Evolutionary conservation across 2,329 filamentous ascomycete genomes (phyloP), one percentile per base, ranked within the genome.

Genomic region (Cordyceps fumosorosea): DNA sequence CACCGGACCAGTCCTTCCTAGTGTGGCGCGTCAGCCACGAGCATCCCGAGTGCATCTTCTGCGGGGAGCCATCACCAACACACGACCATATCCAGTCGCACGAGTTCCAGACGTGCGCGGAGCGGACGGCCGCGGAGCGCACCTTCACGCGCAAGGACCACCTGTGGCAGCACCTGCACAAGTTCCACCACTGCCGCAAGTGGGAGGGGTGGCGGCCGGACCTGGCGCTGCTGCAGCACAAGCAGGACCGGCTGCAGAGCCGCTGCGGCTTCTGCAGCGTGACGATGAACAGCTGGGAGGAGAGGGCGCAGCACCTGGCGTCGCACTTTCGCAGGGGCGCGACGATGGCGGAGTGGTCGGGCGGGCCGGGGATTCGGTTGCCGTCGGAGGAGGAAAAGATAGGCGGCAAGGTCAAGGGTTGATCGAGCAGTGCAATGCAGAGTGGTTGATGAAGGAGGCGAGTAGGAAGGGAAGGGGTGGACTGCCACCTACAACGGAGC

Each of bases 11-110:
- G 59, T 68, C 83, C 0, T 71, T 78, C 1, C 75, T 80, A 0
- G 76, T 82, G 2, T 78, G 83, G 65, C 77, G 81, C 4, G 76
- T 82, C 50, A 74, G 76, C 18, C 77, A 80, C 20, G 77, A 75
- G 6, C 73, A 75, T 11, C 72, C 75, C 0, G 71, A 75, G 24
- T 78, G 76, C 62, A 66, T 75, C 22, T 77, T 78, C 40, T 78
- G 76, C 56, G 76, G 76, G 0, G 63, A 70, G 7, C 52, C 54
- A 2, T 68, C 70, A 0, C 75, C 76, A 1, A 70, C 66, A 1
- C 69, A 74, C 3, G 67, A 73, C 42, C 76, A 78, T 58, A 67
- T 76, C 3, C 67, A 72, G 24, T 71, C 73, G 4, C 76, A 78
- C 63, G 75, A 78, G 62, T 78, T 77, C 24, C 73, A 76, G 37